These are phyloP conservation scores for Protea cynaroides DNA, from an alignment of 164 flowering plant species.

Conservation along the genomic window DNA sequence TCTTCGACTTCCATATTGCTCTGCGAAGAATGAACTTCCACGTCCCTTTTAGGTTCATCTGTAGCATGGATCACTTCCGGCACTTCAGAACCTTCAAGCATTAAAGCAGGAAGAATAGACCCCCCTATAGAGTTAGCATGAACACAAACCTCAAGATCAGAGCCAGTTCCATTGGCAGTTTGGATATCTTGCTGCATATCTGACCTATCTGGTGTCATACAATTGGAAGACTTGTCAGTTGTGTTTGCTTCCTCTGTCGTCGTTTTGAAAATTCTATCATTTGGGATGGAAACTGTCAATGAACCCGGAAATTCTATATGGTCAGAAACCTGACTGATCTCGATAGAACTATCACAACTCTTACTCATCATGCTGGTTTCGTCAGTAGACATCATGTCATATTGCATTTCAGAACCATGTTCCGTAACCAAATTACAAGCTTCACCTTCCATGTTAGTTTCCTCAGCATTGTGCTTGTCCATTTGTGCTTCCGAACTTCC, in stretches of 20 bases:
- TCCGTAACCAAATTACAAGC: background rate
- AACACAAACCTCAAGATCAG: background rate
- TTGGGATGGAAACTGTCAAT: background rate
- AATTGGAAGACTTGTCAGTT: background rate
- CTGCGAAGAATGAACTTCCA: slow-evolving; percentile 8
- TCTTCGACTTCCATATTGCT: slow-evolving; percentile 15
- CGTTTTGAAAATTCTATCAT: slow-evolving; percentile 3
- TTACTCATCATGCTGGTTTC: background rate
- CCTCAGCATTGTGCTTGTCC: background rate
- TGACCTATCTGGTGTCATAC: slow-evolving; percentile 1
- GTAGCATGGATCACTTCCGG: slow-evolving; percentile 8
- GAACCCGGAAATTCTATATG: background rate
- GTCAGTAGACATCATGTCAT: slow-evolving; percentile 4
- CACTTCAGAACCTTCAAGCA: slow-evolving; percentile 11
- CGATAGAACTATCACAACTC: background rate
- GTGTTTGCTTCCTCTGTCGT: slow-evolving; percentile 8
- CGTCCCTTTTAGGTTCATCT: slow-evolving; percentile 2
- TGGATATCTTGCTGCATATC: slow-evolving; percentile 8
- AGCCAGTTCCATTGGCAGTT: background rate
- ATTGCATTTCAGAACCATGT: slow-evolving; percentile 6
- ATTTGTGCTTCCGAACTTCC: background rate
- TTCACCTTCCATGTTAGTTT: background rate
- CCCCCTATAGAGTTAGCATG: slow-evolving; percentile 8
- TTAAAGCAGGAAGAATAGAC: slow-evolving; percentile 1
- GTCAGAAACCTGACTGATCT: too few relatives aligned